phyloP scores from a whole-genome alignment of 2,329 filamentous ascomycete genomes.

The Fusarium sp. region DNA sequence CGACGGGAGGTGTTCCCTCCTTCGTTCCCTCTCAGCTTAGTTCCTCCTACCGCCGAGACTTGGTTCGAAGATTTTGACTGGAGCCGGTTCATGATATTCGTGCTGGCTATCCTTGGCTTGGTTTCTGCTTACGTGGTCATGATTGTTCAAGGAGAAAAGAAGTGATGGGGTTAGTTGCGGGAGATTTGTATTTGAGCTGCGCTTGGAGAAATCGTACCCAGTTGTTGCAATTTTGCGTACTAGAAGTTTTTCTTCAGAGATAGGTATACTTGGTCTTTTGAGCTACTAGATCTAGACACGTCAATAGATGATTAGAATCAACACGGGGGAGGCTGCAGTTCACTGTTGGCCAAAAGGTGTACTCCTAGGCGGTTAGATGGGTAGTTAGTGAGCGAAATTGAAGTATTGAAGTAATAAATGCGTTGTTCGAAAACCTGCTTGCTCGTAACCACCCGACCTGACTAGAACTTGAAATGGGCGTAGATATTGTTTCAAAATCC shows the following conservation, averaged over 20 bases:
- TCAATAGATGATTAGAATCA: background rate
- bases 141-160: background rate
- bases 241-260: background rate
- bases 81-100: conserved; percentile 6
- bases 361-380: background rate
- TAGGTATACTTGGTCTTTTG: background rate
- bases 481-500: background rate
- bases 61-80: conserved; percentile 36
- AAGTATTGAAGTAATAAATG: background rate
- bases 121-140: background rate
- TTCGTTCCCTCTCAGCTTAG: conserved; percentile 17
- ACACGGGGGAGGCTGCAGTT: background rate
- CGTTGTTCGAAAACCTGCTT: background rate
- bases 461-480: background rate
- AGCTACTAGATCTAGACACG: background rate
- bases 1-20: conserved; percentile 29
- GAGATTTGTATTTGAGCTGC: background rate
- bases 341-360: background rate
- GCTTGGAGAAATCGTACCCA: background rate
- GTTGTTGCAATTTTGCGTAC: background rate
- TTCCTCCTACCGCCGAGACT: conserved; percentile 30
- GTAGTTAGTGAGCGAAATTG: background rate
- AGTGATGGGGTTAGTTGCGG: background rate
- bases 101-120: conserved; percentile 16
- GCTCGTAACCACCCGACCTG: background rate